Evolutionary conservation across 257 asterid genomes (phyloP), one percentile per base, ranked within the genome.

Genomic region (Marsdenia floribunda): DNA sequence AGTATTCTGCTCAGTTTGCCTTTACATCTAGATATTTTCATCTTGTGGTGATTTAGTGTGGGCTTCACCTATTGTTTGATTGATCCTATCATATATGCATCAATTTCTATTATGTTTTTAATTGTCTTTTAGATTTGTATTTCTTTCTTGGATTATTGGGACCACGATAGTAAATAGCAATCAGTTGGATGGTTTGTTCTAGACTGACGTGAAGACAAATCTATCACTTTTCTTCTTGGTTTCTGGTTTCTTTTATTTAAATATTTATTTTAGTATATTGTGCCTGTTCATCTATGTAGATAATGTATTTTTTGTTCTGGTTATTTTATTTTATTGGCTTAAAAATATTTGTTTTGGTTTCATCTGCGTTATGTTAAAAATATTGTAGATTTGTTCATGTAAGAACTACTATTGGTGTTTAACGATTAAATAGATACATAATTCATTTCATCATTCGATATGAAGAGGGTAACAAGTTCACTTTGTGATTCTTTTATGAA

Each of bases 1-100:
- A 80, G 78, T 65, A 71, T 60, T 59, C 44, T 26, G 65, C 90
- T 87, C 76, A 88, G 73, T 73, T 87, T 80, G 72, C 84, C 82
- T 84, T 83, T 86, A 89, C 80, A 90, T 96, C 96, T 24, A 11
- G 3, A 13, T 18, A 26, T 33, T 15, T 14, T 21, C 59, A 54
- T 16, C 10, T 7, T 5, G 24, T 19, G n/a, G 22, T 21, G 12
- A 55, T 55, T 55, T 21, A 54, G 26, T 54, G 26, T 6, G 11
- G 22, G 11, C 38, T 71, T 71, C 9, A 1, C 64, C 65, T 14
- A n/a, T 50, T 40, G 42, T 68, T 60, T 55, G 16, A 75, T 40
- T 67, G 44, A 53, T 53, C 1, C 46, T 9, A 54, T 57, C 57
- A 54, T 7, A 75, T 54, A 58, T 6, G 5, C 3, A 3, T 4